Evolutionary conservation across 345 rosid genomes (phyloP).

Genomic region (Trapa bicornis): DNA sequence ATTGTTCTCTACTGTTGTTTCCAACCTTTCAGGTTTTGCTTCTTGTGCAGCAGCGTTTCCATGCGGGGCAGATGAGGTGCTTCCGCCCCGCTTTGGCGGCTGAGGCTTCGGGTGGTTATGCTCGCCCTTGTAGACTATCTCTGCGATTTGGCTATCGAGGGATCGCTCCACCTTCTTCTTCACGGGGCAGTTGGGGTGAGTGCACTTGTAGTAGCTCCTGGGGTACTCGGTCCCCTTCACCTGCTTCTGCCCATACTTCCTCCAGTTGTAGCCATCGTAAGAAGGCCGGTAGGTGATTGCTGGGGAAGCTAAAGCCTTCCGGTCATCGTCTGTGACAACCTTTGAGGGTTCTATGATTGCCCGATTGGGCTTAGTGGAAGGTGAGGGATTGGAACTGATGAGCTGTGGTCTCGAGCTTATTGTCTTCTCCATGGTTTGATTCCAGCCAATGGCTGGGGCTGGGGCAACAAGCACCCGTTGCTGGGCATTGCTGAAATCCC

Average conservation of each 20-base stretch:
- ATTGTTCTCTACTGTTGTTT: constrained; percentile 23
- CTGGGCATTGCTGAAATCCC: constrained; percentile 25
- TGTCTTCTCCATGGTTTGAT: constrained; percentile 22
- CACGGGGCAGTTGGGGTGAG: constrained; percentile 82
- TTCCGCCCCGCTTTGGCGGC: constrained; percentile 39
- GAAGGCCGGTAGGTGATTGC: constrained; percentile 45
- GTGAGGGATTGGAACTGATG: constrained; percentile 16
- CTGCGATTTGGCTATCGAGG: constrained; percentile 74
- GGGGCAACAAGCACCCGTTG: constrained; percentile 17
- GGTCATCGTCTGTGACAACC: constrained; percentile 30
- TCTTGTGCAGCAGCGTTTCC: constrained; percentile 28
- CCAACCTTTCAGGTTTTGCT: constrained; percentile 19
- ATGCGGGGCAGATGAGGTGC: constrained; percentile 26
- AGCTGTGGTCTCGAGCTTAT: constrained; percentile 22
- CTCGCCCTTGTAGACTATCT: constrained; percentile 89
- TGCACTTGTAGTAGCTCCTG: constrained; percentile 89
- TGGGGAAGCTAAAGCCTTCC: constrained; percentile 14
- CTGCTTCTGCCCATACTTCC: constrained; percentile 96
- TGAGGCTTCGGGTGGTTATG: constrained; percentile 82
- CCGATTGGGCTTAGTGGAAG: constrained; percentile 12
- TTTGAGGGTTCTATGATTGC: constrained; percentile 17
- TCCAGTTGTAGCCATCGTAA: constrained; percentile 93
- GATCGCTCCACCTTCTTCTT: constrained; percentile 97
- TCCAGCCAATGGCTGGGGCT: constrained; percentile 18
- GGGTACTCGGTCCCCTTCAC: constrained; percentile 97